Evolutionary conservation across 352 stramenopile genomes (phyloP).

Genomic region (Pythium myriotylum): DNA sequence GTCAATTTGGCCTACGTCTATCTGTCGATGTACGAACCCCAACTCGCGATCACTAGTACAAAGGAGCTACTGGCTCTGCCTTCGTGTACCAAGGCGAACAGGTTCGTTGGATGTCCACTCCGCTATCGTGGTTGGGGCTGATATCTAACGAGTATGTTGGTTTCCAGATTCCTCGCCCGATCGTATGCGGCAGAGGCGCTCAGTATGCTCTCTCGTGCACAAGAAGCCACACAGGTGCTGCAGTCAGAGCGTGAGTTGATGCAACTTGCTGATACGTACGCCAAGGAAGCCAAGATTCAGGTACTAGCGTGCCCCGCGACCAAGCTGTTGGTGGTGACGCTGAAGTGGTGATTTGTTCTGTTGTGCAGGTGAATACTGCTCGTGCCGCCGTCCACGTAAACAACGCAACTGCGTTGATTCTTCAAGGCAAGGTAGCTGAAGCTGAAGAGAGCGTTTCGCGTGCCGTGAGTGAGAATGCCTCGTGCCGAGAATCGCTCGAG

Average conservation of each 20-base stretch:
- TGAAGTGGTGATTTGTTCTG: too few relatives aligned
- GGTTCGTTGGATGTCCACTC: constrained; percentile 27
- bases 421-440: constrained; percentile 72
- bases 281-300: constrained; percentile 73
- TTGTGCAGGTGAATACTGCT: constrained; percentile 45
- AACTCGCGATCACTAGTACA: constrained; percentile 81
- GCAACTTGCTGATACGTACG: constrained; percentile 77
- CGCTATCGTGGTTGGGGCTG: neutral
- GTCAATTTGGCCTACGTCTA: constrained; percentile 91
- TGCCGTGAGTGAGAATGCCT: constrained; percentile 79
- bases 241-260: constrained; percentile 79
- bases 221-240: constrained; percentile 73
- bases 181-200: constrained; percentile 91
- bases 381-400: constrained; percentile 85
- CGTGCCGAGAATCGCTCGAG: constrained; percentile 83
- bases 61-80: constrained; percentile 76
- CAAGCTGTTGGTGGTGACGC: too few relatives aligned
- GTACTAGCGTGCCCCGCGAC: too few relatives aligned
- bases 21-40: constrained; percentile 90
- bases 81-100: constrained; percentile 71
- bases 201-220: constrained; percentile 84
- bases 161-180: constrained; percentile 70
- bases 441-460: constrained; percentile 85
- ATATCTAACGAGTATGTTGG: too few relatives aligned
- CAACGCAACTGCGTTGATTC: constrained; percentile 76